These are phyloP conservation scores for Eucalyptus brandiana DNA, from an alignment of 345 rosid genomes.

Conservation along the genomic window DNA sequence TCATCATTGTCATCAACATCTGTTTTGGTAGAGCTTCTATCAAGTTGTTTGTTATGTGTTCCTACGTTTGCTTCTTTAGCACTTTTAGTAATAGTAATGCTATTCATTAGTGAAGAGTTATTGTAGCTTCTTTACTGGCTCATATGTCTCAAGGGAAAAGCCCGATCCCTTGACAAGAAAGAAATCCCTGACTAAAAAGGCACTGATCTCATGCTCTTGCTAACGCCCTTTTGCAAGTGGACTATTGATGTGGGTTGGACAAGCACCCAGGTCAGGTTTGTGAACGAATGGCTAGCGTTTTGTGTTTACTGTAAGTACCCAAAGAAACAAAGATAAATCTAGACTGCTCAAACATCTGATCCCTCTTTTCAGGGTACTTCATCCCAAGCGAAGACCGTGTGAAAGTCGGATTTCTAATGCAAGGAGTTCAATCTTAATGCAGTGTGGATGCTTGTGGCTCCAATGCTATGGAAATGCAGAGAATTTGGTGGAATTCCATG, in stretches of 20 bases:
- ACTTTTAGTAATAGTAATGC: too few relatives aligned
- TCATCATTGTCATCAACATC: too few relatives aligned
- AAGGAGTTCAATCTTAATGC: neutral
- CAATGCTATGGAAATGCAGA: neutral
- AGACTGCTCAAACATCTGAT: neutral
- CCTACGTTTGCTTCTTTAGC: too few relatives aligned
- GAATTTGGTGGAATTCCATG: neutral
- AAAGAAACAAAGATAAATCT: neutral
- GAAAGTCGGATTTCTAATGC: neutral
- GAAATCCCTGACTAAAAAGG: too few relatives aligned
- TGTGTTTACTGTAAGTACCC: constrained; percentile 72
- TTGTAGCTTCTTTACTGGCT: too few relatives aligned
- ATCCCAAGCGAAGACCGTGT: neutral
- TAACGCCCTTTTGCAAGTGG: constrained; percentile 43
- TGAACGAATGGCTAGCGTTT: constrained; percentile 89
- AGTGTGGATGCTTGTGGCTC: neutral
- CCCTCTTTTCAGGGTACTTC: neutral
- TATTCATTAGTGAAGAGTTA: too few relatives aligned
- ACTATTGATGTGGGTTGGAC: constrained; percentile 98
- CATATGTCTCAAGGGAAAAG: too few relatives aligned
- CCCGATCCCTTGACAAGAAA: too few relatives aligned
- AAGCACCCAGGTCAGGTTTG: constrained; percentile 88
- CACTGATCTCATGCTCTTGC: neutral
- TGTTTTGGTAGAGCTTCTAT: too few relatives aligned
- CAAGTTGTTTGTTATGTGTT: too few relatives aligned